Evolutionary conservation across 176 grass and related monocot genomes (phyloP).

Genomic region (Musa beccarii): DNA sequence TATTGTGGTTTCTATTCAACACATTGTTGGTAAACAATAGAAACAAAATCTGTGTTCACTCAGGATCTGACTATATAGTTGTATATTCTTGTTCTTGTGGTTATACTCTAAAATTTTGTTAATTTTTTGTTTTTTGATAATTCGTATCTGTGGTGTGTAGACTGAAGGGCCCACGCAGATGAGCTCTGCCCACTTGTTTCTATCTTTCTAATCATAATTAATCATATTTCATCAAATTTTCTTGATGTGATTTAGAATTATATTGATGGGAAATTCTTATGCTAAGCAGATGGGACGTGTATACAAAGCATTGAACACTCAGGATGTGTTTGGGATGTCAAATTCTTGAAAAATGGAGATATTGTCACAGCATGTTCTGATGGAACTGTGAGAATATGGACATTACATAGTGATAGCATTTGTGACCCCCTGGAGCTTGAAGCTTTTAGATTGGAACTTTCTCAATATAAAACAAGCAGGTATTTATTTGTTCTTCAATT

Average conservation of each 20-base stretch:
- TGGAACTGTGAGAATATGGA: slow-evolving; percentile 73
- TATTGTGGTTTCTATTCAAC: no score
- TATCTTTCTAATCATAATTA: background rate
- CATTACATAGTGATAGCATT: slow-evolving; percentile 33
- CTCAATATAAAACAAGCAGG: slow-evolving; percentile 63
- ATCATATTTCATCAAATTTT: background rate
- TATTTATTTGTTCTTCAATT: slow-evolving; percentile 15
- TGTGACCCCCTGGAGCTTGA: slow-evolving; percentile 56
- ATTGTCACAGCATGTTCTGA: slow-evolving; percentile 88
- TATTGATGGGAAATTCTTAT: slow-evolving; percentile 1
- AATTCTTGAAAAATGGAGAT: slow-evolving; percentile 92
- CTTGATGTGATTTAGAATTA: background rate
- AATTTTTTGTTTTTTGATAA: no score
- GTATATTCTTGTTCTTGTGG: no score
- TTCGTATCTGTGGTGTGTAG: no score
- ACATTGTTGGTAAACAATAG: no score
- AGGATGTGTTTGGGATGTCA: slow-evolving; percentile 85
- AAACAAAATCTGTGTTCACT: no score
- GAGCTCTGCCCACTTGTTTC: background rate
- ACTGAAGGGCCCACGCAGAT: no score
- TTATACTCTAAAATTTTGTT: no score
- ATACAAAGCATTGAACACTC: slow-evolving; percentile 90
- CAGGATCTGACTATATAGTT: background rate
- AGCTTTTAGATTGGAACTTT: slow-evolving; percentile 63
- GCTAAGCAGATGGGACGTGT: slow-evolving; percentile 71